Percentiles rank a stretch among this genome's conserved stretches.
These are phyloP conservation scores for Zizania latifolia DNA, from an alignment of 176 grass and related monocot species.

Conservation along the genomic window DNA sequence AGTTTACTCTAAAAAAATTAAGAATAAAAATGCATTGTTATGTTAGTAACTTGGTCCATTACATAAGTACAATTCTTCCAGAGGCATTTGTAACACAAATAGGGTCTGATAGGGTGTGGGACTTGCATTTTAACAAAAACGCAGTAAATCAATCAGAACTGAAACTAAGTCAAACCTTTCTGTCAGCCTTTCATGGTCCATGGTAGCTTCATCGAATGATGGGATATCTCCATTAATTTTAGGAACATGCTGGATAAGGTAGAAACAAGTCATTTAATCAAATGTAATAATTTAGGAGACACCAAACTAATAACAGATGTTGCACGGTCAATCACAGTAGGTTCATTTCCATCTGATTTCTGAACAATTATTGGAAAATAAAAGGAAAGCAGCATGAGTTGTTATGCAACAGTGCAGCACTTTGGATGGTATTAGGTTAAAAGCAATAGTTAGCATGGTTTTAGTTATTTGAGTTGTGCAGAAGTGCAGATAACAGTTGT, in stretches of 20 bases:
- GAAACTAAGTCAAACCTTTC: constrained; percentile 50
- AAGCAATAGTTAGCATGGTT: not conserved
- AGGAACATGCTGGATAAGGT: constrained; percentile 84
- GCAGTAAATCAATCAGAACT: not conserved
- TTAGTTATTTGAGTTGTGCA: not conserved
- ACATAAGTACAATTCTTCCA: not conserved
- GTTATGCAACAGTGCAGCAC: not conserved
- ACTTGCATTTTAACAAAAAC: constrained; percentile 23
- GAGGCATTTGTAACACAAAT: not conserved
- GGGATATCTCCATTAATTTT: constrained; percentile 98
- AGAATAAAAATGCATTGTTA: not conserved
- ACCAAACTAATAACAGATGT: not conserved
- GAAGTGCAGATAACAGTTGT: not conserved
- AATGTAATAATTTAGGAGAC: constrained; percentile 18
- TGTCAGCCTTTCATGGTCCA: constrained; percentile 91
- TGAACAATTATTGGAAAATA: not conserved
- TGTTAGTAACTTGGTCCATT: not conserved
- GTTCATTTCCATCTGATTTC: constrained; percentile 26
- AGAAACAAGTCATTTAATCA: constrained; percentile 29
- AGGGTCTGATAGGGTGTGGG: not conserved
- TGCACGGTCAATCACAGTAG: not conserved
- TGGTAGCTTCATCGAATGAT: constrained; percentile 81
- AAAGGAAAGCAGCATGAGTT: not conserved
- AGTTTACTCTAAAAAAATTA: not conserved
- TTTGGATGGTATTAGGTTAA: not conserved